These are phyloP conservation scores for Coemansia sp. DNA, from an alignment of 192 early-diverging fungal species.

Conservation along the genomic window DNA sequence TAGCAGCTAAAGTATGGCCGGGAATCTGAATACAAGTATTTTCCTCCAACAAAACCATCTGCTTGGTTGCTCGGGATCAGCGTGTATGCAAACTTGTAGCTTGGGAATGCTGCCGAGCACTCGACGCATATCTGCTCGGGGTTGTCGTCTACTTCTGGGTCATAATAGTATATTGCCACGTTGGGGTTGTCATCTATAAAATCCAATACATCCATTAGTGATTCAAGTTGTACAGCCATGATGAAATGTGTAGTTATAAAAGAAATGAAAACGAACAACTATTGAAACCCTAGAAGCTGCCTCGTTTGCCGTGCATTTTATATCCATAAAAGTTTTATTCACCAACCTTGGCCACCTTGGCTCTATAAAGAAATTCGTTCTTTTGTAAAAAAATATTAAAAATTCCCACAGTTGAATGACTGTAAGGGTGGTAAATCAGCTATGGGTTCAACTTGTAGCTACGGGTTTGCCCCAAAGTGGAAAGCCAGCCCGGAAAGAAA, in stretches of 20 bases:
- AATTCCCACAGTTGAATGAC: too few relatives aligned
- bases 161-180: not conserved
- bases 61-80: not conserved
- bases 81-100: not conserved
- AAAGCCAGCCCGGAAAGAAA: too few relatives aligned
- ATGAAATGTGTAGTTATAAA: not conserved
- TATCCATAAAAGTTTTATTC: not conserved
- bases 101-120: not conserved
- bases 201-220: not conserved
- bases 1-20: not conserved
- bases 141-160: conserved; percentile 1
- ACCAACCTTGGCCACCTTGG: not conserved
- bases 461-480: too few relatives aligned
- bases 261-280: not conserved
- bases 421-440: too few relatives aligned
- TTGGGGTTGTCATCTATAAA: not conserved
- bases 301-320: not conserved
- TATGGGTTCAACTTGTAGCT: too few relatives aligned
- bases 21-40: not conserved
- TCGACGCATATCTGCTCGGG: not conserved
- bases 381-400: not conserved
- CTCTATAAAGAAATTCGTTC: not conserved
- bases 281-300: not conserved
- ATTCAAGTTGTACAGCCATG: not conserved
- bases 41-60: not conserved